Conservation (phyloP, 225 moss, liverwort and hornwort genomes). For the Bryum argenteum region DNA sequence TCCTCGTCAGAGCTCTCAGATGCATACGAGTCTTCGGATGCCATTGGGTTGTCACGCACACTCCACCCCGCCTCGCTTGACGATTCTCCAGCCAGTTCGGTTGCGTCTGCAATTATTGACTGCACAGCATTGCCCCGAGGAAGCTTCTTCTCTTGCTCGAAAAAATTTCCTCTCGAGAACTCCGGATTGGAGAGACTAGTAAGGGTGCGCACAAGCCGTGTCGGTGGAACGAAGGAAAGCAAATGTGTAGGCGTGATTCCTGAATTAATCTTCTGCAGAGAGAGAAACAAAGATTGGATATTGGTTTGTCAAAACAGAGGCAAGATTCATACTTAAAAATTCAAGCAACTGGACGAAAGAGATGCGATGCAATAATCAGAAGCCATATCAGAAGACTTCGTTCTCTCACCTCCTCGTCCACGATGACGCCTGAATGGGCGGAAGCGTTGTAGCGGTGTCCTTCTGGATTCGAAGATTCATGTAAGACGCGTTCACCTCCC, state of each 20-base stretch:
- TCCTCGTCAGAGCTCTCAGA: conserved; percentile 73
- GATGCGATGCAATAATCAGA: conserved; percentile 4
- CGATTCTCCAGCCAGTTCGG: conserved; percentile 69
- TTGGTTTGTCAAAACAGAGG: neutral
- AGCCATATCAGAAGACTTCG: neutral
- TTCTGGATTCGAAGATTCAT: conserved; percentile 14
- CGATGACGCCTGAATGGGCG: conserved; percentile 21
- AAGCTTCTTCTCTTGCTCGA: conserved; percentile 41
- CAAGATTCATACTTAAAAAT: neutral
- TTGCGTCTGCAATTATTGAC: conserved; percentile 29
- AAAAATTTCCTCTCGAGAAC: conserved; percentile 32
- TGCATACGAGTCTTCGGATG: conserved; percentile 71
- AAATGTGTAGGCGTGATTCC: conserved; percentile 49
- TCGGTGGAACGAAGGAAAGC: conserved; percentile 63
- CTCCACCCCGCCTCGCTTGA: conserved; percentile 89
- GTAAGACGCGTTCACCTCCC: conserved; percentile 19
- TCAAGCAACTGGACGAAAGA: neutral
- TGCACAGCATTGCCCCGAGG: conserved; percentile 31
- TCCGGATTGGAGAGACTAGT: conserved; percentile 60
- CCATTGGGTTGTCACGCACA: conserved; percentile 87
- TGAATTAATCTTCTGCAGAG: conserved; percentile 39
- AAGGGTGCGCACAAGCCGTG: conserved; percentile 69
- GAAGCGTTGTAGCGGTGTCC: conserved; percentile 19
- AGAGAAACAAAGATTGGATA: neutral
- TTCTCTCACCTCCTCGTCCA: conserved; percentile 36